Conservation (phyloP, 2,329 filamentous ascomycete genomes). For the Coniochaeta pulveracea region DNA sequence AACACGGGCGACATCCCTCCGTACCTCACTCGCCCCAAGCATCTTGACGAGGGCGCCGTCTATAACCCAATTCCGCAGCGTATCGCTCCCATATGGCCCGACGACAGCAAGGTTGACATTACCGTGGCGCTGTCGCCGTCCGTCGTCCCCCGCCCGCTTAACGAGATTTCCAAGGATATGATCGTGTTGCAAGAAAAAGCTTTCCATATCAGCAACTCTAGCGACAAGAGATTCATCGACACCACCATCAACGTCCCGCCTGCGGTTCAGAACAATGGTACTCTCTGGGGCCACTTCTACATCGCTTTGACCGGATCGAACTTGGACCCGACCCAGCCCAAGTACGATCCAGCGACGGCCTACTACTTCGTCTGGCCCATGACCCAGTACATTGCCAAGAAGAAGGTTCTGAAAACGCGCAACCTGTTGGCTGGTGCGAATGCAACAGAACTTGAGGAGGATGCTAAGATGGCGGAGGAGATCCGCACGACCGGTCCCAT, state of each 20-base stretch:
- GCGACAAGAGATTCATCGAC: constrained; percentile 66
- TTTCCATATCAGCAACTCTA: constrained; percentile 70
- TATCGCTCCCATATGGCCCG: constrained; percentile 80
- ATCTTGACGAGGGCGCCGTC: constrained; percentile 47
- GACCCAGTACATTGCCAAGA: constrained; percentile 84
- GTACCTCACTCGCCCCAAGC: constrained; percentile 52
- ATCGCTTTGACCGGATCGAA: constrained; percentile 64
- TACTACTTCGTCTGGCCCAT: constrained; percentile 77
- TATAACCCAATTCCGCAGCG: constrained; percentile 56
- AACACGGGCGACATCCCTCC: constrained; percentile 49
- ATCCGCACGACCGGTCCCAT: constrained; percentile 51
- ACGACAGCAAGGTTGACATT: constrained; percentile 69
- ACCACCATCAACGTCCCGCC: constrained; percentile 67
- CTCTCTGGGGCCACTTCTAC: constrained; percentile 91
- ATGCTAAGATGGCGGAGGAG: constrained; percentile 35
- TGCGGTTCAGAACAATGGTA: constrained; percentile 81
- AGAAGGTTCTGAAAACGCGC: constrained; percentile 77
- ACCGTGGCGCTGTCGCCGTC: constrained; percentile 74
- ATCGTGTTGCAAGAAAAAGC: constrained; percentile 70
- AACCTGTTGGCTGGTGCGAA: constrained; percentile 60
- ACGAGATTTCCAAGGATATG: constrained; percentile 51
- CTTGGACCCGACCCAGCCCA: constrained; percentile 61
- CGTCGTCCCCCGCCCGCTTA: constrained; percentile 56
- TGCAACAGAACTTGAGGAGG: constrained; percentile 32
- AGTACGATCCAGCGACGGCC: constrained; percentile 65